These are phyloP conservation scores for Cryptosporidium viatorum DNA, from an alignment of 169 alveolate genomes.

Conservation along the genomic window DNA sequence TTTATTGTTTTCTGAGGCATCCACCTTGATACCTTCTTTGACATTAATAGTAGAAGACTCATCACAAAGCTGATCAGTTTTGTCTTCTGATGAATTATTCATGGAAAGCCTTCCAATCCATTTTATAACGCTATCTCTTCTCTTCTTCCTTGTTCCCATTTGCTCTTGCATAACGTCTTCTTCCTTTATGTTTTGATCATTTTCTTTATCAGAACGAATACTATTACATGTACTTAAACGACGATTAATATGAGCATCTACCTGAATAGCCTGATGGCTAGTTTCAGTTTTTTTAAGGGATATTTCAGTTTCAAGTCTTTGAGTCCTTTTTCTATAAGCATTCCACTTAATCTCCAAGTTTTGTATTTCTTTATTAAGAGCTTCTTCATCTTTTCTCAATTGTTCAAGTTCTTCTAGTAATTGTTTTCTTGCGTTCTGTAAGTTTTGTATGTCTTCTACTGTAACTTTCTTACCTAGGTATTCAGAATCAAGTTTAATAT, in stretches of 20 bases:
- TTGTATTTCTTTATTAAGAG: constrained; percentile 28
- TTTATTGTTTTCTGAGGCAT: neutral
- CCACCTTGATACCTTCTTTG: neutral
- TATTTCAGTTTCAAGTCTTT: constrained; percentile 60
- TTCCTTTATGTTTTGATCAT: neutral
- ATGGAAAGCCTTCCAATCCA: constrained; percentile 68
- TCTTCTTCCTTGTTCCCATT: constrained; percentile 19
- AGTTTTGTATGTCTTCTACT: constrained; percentile 42
- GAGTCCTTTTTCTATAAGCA: constrained; percentile 20
- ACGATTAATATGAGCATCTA: constrained; percentile 68
- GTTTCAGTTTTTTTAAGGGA: constrained; percentile 66
- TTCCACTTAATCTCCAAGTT: constrained; percentile 56
- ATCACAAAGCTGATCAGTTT: neutral
- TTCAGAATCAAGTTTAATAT: constrained; percentile 12
- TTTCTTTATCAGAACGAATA: neutral
- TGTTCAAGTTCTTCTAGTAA: constrained; percentile 24
- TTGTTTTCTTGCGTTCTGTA: constrained; percentile 27
- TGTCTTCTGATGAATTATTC: neutral
- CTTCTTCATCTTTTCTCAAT: constrained; percentile 32
- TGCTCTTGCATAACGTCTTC: neutral
- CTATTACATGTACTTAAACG: constrained; percentile 25
- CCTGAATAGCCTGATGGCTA: constrained; percentile 51
- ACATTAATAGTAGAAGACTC: neutral
- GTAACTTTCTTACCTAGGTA: constrained; percentile 40
- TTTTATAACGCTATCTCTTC: constrained; percentile 53